These are phyloP conservation scores for Phialophora macrospora DNA, from an alignment of 2,329 filamentous ascomycete genomes.

Conservation along the genomic window DNA sequence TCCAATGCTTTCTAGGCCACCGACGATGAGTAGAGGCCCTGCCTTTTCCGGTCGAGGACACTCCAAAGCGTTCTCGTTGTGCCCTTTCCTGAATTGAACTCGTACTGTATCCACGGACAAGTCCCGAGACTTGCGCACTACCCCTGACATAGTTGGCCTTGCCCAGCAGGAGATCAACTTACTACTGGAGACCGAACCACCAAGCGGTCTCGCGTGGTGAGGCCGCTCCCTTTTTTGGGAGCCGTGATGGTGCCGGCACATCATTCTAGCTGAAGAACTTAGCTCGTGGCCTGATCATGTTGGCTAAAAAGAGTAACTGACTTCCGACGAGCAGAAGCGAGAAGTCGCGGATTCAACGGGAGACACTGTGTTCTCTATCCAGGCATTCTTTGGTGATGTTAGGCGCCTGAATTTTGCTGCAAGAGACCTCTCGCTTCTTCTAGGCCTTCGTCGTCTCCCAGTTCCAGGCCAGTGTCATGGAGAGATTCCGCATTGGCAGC, in stretches of 20 bases:
- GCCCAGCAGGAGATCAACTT: background rate
- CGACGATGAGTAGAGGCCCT: constrained; percentile 8
- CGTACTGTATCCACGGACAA: background rate
- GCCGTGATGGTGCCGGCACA: background rate
- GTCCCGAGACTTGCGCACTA: background rate
- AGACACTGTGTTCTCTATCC: constrained; percentile 8
- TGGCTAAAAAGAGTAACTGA: background rate
- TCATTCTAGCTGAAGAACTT: background rate
- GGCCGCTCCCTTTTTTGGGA: background rate
- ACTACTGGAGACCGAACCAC: background rate
- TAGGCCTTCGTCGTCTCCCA: constrained; percentile 21
- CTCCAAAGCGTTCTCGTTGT: background rate
- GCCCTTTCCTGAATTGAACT: background rate
- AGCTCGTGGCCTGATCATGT: background rate
- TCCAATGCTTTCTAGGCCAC: constrained; percentile 17
- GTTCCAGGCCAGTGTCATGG: constrained; percentile 23
- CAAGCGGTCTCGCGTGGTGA: background rate
- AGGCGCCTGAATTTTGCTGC: constrained; percentile 22
- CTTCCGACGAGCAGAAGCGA: constrained; percentile 9
- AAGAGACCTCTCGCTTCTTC: constrained; percentile 37
- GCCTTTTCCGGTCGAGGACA: background rate
- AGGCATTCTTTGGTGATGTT: constrained; percentile 16
- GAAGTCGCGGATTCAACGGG: constrained; percentile 6
- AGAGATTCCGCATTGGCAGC: constrained; percentile 33
- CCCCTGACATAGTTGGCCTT: background rate